Conservation (phyloP, 805 yeast species). For the Schwanniomyces occidentalis region DNA sequence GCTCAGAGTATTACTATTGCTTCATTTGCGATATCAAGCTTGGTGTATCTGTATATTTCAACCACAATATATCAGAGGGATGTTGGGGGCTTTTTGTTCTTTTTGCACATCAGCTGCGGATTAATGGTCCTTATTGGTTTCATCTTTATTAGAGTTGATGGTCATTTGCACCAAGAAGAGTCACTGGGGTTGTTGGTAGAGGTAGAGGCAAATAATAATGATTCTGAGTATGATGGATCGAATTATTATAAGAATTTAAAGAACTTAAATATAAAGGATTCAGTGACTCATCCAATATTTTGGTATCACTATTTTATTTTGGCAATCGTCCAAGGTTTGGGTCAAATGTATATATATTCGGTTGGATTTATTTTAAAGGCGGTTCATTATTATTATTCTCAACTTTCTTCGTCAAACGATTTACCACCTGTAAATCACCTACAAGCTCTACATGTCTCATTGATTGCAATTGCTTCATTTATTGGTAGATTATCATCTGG, state of each 20-base stretch:
- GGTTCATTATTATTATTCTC: slow-evolving; percentile 19
- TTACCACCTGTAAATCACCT: slow-evolving; percentile 19
- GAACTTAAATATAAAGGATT: slow-evolving; percentile 16
- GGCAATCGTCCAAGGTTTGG: slow-evolving; percentile 35
- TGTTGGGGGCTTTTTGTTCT: slow-evolving; percentile 21
- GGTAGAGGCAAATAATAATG: slow-evolving; percentile 1
- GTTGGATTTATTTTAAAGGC: slow-evolving; percentile 35
- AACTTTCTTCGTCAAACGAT: background rate
- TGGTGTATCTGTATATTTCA: slow-evolving; percentile 23
- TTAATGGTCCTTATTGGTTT: slow-evolving; percentile 27
- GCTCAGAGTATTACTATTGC: slow-evolving; percentile 40
- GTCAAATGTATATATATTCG: slow-evolving; percentile 38
- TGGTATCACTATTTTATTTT: slow-evolving; percentile 33
- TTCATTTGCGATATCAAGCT: slow-evolving; percentile 35
- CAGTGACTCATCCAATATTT: slow-evolving; percentile 29
- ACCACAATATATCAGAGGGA: slow-evolving; percentile 21
- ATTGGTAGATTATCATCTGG: slow-evolving; percentile 33
- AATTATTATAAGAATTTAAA: too few species aligned
- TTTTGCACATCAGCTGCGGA: slow-evolving; percentile 24
- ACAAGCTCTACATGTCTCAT: slow-evolving; percentile 35
- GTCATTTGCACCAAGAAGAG: slow-evolving; percentile 17
- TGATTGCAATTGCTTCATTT: slow-evolving; percentile 30
- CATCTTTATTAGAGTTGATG: slow-evolving; percentile 31
- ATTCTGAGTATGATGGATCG: slow-evolving; percentile 4
- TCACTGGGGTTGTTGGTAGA: slow-evolving; percentile 7